phyloP scores from a whole-genome alignment of 1,284 basidiomycete species.

The Ganoderma multipileum region DNA sequence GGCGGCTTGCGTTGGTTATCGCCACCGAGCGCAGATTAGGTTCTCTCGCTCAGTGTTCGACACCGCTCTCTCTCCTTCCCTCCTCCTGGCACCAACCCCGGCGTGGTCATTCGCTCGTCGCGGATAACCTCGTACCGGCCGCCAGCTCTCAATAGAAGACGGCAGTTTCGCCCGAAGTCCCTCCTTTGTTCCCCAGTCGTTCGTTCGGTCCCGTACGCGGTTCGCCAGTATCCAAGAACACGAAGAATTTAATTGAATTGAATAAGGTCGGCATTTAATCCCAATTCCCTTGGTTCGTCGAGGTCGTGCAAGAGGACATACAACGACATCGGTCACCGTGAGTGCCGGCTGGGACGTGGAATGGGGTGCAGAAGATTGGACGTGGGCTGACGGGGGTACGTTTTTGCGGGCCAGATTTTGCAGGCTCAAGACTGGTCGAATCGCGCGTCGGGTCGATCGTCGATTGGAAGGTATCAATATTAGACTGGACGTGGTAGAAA shows the following conservation, averaged over 20 bases:
- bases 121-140: slow-evolving; percentile 27
- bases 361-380: slow-evolving; percentile 21
- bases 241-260: slow-evolving; percentile 31
- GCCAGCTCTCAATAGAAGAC: slow-evolving; percentile 32
- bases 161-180: slow-evolving; percentile 34
- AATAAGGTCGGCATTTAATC: slow-evolving; percentile 36
- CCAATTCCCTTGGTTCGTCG: slow-evolving; percentile 10
- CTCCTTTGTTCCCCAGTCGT: slow-evolving; percentile 33
- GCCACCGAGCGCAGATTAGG: slow-evolving; percentile 30
- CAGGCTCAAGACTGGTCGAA: slow-evolving; percentile 28
- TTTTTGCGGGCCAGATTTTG: slow-evolving; percentile 24
- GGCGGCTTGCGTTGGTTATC: slow-evolving; percentile 29
- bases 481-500: slow-evolving; percentile 20
- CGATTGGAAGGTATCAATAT: slow-evolving; percentile 24
- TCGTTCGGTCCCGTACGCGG: slow-evolving; percentile 33
- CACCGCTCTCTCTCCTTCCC: slow-evolving; percentile 10
- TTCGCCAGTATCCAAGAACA: slow-evolving; percentile 21
- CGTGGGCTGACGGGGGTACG: slow-evolving; percentile 25
- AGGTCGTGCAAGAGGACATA: slow-evolving; percentile 32
- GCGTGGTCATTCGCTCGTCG: slow-evolving; percentile 19
- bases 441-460: slow-evolving; percentile 23
- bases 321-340: slow-evolving; percentile 25
- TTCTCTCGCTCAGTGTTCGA: slow-evolving; percentile 29
- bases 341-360: slow-evolving; percentile 26
- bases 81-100: slow-evolving; percentile 18